A percentile compares a stretch with the other conserved stretches of the same genome.
Evolutionary conservation across 208 protist species (phyloP).

Genomic region (Crithidia acanthocephali): DNA sequence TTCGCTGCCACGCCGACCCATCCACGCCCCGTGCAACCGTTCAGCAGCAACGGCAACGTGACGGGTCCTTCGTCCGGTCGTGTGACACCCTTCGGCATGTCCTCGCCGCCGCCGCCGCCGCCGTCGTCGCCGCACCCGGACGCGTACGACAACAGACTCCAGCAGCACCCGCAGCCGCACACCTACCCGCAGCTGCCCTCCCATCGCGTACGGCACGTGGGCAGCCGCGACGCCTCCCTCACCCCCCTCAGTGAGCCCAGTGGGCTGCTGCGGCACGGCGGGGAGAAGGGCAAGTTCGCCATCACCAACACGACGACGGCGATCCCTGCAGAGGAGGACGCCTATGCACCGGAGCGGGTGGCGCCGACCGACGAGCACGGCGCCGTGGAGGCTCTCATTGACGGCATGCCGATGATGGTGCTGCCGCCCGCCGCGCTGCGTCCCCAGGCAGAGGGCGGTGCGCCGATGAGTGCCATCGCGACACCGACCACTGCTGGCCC

Average conservation of each 20-base stretch:
- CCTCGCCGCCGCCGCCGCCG: constrained; percentile 1
- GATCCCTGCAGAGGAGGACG: not conserved
- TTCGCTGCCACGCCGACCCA: constrained; percentile 6
- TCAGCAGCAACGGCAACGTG: not conserved
- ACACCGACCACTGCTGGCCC: not conserved
- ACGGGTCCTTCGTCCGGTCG: not conserved
- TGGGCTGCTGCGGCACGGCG: not conserved
- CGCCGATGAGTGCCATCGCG: not conserved
- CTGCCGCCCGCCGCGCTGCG: constrained; percentile 5
- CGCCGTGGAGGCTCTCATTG: constrained; percentile 1
- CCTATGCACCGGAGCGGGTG: not conserved
- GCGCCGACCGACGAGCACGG: constrained; percentile 1
- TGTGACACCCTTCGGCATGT: not conserved
- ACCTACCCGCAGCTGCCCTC: not conserved
- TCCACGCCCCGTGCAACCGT: not conserved
- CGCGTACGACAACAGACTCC: not conserved
- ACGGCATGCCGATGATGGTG: constrained; percentile 10
- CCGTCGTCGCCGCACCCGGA: not conserved
- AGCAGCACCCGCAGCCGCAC: too few relatives aligned
- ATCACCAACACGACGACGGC: not conserved
- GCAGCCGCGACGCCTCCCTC: not conserved
- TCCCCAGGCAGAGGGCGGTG: not conserved
- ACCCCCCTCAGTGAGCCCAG: constrained; percentile 2
- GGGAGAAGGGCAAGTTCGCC: not conserved
- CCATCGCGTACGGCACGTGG: not conserved